phyloP scores from a whole-genome alignment of 225 moss, liverwort and hornwort genomes.

The Bryoerythrophyllum caledonicum region DNA sequence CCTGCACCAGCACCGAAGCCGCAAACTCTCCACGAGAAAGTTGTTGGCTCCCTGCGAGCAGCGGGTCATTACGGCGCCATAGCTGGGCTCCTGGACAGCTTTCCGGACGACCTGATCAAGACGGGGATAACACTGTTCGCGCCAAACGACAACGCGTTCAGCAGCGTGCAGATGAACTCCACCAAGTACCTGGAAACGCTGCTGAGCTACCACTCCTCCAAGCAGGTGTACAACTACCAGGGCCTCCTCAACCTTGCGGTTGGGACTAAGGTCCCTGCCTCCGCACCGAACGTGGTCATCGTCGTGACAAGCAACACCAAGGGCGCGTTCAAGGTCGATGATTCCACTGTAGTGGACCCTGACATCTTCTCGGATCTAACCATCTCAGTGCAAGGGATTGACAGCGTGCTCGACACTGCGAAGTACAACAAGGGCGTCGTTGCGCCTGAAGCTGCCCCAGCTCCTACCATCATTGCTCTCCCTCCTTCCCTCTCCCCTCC shows the following conservation, averaged over 20 bases:
- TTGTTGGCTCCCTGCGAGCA: conserved; percentile 70
- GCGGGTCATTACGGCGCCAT: conserved; percentile 86
- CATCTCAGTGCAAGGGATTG: conserved; percentile 79
- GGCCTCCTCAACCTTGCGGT: conserved; percentile 48
- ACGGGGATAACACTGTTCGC: conserved; percentile 69
- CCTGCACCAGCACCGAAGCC: conserved; percentile 44
- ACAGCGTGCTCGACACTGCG: conserved; percentile 62
- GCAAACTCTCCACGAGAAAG: conserved; percentile 62
- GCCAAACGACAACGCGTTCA: conserved; percentile 80
- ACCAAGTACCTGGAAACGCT: conserved; percentile 32
- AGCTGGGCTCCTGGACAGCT: conserved; percentile 76
- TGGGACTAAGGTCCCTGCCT: conserved; percentile 55
- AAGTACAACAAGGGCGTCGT: conserved; percentile 52
- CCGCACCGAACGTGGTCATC: conserved; percentile 47
- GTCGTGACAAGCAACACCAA: conserved; percentile 55
- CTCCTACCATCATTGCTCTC: conserved; percentile 33
- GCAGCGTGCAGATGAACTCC: conserved; percentile 54
- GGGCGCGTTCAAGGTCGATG: conserved; percentile 63
- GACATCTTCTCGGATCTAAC: conserved; percentile 73
- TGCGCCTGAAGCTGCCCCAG: conserved; percentile 44
- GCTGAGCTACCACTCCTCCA: conserved; percentile 64
- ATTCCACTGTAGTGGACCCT: conserved; percentile 55
- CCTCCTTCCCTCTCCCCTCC: conserved; percentile 29
- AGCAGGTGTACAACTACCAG: conserved; percentile 64
- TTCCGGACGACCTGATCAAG: conserved; percentile 55